These are phyloP conservation scores for Mollisia scopiformis DNA, from an alignment of 2,329 filamentous ascomycete genomes.

Conservation along the genomic window DNA sequence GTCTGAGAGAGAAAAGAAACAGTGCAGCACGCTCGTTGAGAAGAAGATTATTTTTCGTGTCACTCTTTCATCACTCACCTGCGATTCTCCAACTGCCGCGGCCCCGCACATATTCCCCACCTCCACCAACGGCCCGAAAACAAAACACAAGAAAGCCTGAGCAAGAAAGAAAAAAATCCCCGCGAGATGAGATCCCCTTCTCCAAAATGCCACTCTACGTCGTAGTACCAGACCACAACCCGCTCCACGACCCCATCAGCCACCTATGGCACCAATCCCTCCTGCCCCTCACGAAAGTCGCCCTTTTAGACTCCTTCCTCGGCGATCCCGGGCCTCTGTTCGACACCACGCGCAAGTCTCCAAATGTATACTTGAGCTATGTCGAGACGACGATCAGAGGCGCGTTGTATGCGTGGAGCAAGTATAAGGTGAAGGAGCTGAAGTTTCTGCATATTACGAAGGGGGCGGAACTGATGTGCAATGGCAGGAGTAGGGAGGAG, in stretches of 20 bases:
- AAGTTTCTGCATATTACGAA: conserved; percentile 11
- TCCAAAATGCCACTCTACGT: conserved; percentile 5
- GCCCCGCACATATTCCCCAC: background rate
- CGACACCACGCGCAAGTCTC: background rate
- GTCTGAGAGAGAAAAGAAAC: background rate
- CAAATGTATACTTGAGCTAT: conserved; percentile 6
- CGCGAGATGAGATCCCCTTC: background rate
- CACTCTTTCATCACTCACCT: background rate
- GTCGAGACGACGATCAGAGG: conserved; percentile 6
- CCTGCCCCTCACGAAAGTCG: conserved; percentile 10
- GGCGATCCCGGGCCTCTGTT: conserved; percentile 6
- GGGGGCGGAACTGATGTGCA: conserved; percentile 3
- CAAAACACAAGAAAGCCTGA: background rate
- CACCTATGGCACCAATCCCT: conserved; percentile 9
- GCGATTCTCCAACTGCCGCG: background rate
- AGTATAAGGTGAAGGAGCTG: conserved; percentile 10
- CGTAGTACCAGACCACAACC: conserved; percentile 8
- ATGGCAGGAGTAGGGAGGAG: conserved; percentile 5
- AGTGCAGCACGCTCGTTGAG: too few relatives aligned
- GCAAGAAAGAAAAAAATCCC: background rate
- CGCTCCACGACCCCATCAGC: conserved; percentile 11
- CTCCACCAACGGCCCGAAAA: background rate
- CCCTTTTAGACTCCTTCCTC: conserved; percentile 7
- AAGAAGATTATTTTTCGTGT: too few relatives aligned
- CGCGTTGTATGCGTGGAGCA: conserved; percentile 8